phyloP scores from a whole-genome alignment of 257 asterid genomes.

The Solanum stenotomum region DNA sequence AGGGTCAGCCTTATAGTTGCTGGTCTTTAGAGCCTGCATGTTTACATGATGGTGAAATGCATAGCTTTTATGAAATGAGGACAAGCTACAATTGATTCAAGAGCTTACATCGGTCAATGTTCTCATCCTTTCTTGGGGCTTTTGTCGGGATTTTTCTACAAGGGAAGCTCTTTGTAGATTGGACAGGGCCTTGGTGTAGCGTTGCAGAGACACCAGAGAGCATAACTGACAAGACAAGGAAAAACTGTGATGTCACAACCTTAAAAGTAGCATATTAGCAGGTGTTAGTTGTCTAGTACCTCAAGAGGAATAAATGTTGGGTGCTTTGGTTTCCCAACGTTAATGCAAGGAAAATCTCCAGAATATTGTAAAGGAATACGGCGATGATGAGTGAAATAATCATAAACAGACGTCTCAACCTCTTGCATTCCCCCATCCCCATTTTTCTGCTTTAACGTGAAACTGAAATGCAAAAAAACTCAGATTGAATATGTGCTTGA shows the following conservation, averaged over 20 bases:
- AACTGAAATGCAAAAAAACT: slow-evolving; percentile 19
- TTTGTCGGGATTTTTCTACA: slow-evolving; percentile 66
- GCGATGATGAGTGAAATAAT: slow-evolving; percentile 37
- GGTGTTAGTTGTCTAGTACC: slow-evolving; percentile 15
- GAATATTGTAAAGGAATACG: slow-evolving; percentile 24
- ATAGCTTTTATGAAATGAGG: not conserved
- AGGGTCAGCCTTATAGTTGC: slow-evolving; percentile 44
- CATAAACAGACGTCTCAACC: slow-evolving; percentile 38
- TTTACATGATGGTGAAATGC: not conserved
- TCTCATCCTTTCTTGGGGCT: slow-evolving; percentile 60
- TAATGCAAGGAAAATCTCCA: slow-evolving; percentile 48
- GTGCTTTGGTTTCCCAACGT: slow-evolving; percentile 57
- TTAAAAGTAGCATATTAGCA: not conserved
- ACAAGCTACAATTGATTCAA: not conserved
- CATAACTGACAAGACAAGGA: slow-evolving; percentile 35
- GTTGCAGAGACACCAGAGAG: slow-evolving; percentile 55
- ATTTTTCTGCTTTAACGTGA: slow-evolving; percentile 28
- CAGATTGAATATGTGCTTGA: not conserved
- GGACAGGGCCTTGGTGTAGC: slow-evolving; percentile 53
- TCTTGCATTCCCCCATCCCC: slow-evolving; percentile 17
- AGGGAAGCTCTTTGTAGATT: slow-evolving; percentile 57
- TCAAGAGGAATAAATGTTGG: slow-evolving; percentile 61
- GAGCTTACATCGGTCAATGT: slow-evolving; percentile 32
- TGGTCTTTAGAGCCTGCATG: slow-evolving; percentile 40
- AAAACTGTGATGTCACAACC: not conserved